phyloP scores from a whole-genome alignment of 2,329 filamentous ascomycete species.

The Monilinia laxa region DNA sequence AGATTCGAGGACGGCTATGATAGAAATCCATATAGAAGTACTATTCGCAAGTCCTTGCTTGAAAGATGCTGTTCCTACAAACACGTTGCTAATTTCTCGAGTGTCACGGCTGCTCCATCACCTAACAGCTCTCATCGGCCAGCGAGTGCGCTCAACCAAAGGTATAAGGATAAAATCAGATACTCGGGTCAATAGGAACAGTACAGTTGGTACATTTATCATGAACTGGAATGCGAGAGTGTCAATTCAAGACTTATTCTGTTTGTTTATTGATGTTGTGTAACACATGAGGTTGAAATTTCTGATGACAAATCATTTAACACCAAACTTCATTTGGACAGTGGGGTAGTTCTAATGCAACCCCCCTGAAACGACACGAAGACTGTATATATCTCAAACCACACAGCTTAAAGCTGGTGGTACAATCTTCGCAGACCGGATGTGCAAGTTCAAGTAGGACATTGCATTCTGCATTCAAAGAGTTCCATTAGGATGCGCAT shows the following conservation, averaged over 20 bases:
- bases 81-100: background rate
- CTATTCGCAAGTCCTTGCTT: background rate
- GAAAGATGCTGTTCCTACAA: background rate
- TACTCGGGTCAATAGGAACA: fast-evolving
- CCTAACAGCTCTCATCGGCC: background rate
- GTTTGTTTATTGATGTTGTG: background rate
- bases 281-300: conserved; percentile 5
- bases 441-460: fast-evolving
- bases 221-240: fast-evolving
- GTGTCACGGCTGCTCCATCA: background rate
- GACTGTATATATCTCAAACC: background rate
- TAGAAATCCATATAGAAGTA: too few relatives aligned
- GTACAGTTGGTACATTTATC: too few relatives aligned
- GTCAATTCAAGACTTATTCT: background rate
- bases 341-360: background rate
- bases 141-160: background rate
- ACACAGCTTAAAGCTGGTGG: too few relatives aligned
- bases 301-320: conserved; percentile 10
- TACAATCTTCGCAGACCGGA: background rate
- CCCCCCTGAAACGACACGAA: background rate
- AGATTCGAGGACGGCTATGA: background rate
- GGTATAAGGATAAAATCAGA: too few relatives aligned
- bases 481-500: background rate
- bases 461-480: background rate
- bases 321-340: background rate